Base-by-base conservation (phyloP, 2,329 filamentous ascomycete genomes). In the Penicillium concentricum region DNA sequence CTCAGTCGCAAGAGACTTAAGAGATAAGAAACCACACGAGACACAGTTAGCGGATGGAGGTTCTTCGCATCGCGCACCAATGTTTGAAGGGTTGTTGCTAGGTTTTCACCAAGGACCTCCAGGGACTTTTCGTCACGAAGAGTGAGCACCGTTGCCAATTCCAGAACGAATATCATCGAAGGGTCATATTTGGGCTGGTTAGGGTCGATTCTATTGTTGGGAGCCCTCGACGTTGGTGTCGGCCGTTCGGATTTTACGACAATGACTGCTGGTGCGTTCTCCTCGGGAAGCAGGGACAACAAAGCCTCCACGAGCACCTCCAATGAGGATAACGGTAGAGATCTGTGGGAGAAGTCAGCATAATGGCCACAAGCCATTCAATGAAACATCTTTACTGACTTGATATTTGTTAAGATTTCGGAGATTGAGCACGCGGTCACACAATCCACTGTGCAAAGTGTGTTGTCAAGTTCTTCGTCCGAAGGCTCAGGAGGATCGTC, bases 401-500 rank as follows among this genome's bases (percentile, higher is more conserved):
- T 83, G 61, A 97, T 87, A 68, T 96, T 96, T 13, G 84, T 82
- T 64, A 97, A 87, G 3, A 97, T 86, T 60, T 89, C 86, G 57
- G 87, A 86, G 69, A 97, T 88, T 54, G 89, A 87, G 72, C 94
- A 99, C 43, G 91, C 89, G 65, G 90, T 93, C 41, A 99, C 87
- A 68, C 93, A 99, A 72, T 97, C 94, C 3, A 97, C 90, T 0
- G 94, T 93, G 71, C 90, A 94, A 10, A 99, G 80, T 0, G 94
- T 97, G 70, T 94, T 96, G 69, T 99, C 94, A 30, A 99, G 82
- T 72, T 99, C 94, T 71, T 97, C 93, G 62, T 97, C 92, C 1
- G 94, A 97, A 2, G 94, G 94, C 76, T 99, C 94, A 0, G 94
- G 94, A 13, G 94, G 94, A 69, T 99, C 94, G 73, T 97, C 94